A percentile compares a stretch with the other conserved stretches of the same genome.
These are phyloP conservation scores for Candida taoyuanica DNA, from an alignment of 805 yeast genomes.

Conservation along the genomic window DNA sequence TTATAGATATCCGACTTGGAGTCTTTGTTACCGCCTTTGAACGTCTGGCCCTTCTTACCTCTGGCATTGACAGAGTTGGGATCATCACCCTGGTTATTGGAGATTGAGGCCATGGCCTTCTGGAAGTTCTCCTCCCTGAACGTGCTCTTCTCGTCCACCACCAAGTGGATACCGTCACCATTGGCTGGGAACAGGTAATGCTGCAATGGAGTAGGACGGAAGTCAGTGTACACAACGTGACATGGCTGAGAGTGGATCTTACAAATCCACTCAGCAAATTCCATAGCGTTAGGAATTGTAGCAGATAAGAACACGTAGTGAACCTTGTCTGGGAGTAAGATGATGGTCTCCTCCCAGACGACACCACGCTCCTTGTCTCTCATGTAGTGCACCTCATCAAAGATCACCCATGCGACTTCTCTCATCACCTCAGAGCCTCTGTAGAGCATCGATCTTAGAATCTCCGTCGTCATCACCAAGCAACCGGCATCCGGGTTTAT, in stretches of 20 bases:
- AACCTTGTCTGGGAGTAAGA: slow-evolving; percentile 91
- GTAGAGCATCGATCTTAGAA: slow-evolving; percentile 92
- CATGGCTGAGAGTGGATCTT: slow-evolving; percentile 94
- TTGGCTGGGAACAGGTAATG: slow-evolving; percentile 98
- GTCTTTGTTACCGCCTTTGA: slow-evolving; percentile 80
- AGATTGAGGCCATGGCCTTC: slow-evolving; percentile 93
- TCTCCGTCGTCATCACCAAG: slow-evolving; percentile 98
- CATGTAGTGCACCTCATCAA: slow-evolving; percentile 98
- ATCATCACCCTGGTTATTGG: slow-evolving; percentile 80
- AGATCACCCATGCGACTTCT: slow-evolving; percentile 98
- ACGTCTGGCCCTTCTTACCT: slow-evolving; percentile 75
- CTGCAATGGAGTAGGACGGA: slow-evolving; percentile 97
- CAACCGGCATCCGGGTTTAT: slow-evolving; percentile 98
- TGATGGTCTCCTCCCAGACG: slow-evolving; percentile 99
- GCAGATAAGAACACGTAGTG: slow-evolving; percentile 92
- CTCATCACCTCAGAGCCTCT: slow-evolving; percentile 98
- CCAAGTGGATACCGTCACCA: slow-evolving; percentile 96
- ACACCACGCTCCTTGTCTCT: slow-evolving; percentile 98
- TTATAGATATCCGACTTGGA: slow-evolving; percentile 84
- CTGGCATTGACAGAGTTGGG: slow-evolving; percentile 58
- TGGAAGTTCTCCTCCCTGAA: slow-evolving; percentile 98
- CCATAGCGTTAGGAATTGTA: slow-evolving; percentile 97
- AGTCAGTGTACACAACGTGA: slow-evolving; percentile 97
- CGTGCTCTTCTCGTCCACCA: slow-evolving; percentile 94
- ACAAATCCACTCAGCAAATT: slow-evolving; percentile 98